These are phyloP conservation scores for Kalaharituber pfeilii DNA, from an alignment of 2,329 filamentous ascomycete genomes.

Conservation along the genomic window DNA sequence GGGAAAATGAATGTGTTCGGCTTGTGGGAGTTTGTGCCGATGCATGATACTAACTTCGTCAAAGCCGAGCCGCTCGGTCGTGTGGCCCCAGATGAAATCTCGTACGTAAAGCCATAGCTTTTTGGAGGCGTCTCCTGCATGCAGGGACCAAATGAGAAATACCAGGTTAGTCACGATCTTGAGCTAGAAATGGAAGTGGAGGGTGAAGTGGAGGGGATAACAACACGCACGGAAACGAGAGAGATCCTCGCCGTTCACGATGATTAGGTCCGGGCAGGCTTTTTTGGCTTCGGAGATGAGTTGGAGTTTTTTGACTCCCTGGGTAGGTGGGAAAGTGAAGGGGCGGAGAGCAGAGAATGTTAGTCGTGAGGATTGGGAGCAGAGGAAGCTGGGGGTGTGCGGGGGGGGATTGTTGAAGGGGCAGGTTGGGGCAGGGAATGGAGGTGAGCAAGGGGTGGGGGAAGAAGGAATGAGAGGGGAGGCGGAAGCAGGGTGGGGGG, in stretches of 20 bases:
- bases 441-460: no score
- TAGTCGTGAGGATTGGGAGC: no score
- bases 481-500: neutral
- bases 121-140: conserved; percentile 50
- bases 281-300: conserved; percentile 64
- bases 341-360: neutral
- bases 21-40: no score
- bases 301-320: conserved; percentile 61
- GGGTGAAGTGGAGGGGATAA: neutral
- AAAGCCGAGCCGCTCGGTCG: conserved; percentile 67
- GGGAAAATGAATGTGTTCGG: no score
- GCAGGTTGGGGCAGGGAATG: no score
- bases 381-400: no score
- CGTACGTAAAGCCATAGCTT: conserved; percentile 55
- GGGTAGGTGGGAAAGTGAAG: neutral
- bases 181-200: neutral
- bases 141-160: neutral
- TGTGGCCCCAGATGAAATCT: conserved; percentile 57
- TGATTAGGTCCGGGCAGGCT: conserved; percentile 65
- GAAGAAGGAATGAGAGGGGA: no score
- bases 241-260: conserved; percentile 74
- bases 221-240: conserved; percentile 2
- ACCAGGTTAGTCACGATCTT: neutral
- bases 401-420: no score
- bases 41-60: conserved; percentile 66